Conservation (phyloP, 1,284 basidiomycete species). For the Apiotrichum gamsii region DNA sequence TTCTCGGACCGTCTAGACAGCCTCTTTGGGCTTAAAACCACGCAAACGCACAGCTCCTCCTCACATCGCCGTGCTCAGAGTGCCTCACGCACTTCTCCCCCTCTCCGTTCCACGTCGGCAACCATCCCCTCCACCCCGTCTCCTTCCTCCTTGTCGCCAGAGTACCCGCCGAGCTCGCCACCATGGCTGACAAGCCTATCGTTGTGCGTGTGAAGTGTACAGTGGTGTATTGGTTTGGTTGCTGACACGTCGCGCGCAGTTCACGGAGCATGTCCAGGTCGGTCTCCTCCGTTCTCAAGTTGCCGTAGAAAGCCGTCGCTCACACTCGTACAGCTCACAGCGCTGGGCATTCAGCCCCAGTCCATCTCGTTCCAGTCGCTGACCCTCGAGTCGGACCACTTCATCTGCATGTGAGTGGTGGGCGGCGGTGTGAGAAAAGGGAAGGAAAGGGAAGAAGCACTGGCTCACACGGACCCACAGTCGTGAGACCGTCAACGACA, state of each 20-base stretch:
- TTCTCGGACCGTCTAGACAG: too few species aligned
- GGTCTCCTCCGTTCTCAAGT: too few species aligned
- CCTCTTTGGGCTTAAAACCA: too few species aligned
- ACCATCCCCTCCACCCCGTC: neutral
- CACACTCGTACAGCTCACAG: constrained; percentile 66
- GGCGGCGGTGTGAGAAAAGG: neutral
- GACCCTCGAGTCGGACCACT: constrained; percentile 94
- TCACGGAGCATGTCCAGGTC: constrained; percentile 51
- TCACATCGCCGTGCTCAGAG: too few species aligned
- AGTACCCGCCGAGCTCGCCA: constrained; percentile 10
- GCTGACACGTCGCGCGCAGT: constrained; percentile 25
- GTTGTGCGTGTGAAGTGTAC: constrained; percentile 36
- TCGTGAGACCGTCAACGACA: constrained; percentile 53
- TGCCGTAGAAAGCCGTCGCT: too few species aligned
- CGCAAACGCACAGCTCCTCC: too few species aligned
- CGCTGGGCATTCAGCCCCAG: constrained; percentile 88
- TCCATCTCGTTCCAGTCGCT: constrained; percentile 97
- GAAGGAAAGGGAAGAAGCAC: neutral
- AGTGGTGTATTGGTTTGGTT: neutral
- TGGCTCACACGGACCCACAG: constrained; percentile 9
- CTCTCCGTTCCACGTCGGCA: constrained; percentile 8
- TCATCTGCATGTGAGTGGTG: constrained; percentile 63
- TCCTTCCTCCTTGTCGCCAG: neutral
- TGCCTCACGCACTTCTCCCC: neutral
- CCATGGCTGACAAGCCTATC: constrained; percentile 46